These are phyloP conservation scores for Lodderomyces margitis DNA, from an alignment of 1,139 yeast species.

Conservation along the genomic window DNA sequence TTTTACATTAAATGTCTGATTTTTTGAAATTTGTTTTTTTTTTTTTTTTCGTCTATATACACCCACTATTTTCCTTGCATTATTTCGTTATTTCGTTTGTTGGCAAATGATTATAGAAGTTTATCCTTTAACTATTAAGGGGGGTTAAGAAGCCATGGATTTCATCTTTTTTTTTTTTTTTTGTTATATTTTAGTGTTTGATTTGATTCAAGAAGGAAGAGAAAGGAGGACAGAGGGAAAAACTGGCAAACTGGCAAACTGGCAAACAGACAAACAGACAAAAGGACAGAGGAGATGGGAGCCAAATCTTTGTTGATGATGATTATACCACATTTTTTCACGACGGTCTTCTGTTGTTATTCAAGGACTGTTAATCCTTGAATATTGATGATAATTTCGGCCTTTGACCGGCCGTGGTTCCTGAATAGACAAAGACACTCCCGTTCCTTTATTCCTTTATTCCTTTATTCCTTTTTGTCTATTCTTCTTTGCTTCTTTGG, in stretches of 20 bases:
- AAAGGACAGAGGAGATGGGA: no score
- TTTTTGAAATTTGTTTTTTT: no score
- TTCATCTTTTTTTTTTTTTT: no score
- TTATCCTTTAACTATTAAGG: conserved; percentile 8
- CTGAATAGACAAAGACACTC: conserved; percentile 44
- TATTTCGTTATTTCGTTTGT: no score
- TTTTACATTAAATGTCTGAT: conserved; percentile 62
- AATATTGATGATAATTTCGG: conserved; percentile 84
- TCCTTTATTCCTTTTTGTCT: no score
- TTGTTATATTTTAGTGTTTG: conserved; percentile 2
- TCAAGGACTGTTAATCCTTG: conserved; percentile 68
- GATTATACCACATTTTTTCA: conserved; percentile 82
- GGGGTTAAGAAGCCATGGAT: conserved; percentile 5
- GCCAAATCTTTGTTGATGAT: conserved; percentile 93
- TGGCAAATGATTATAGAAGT: conserved; percentile 10
- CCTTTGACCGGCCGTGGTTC: conserved; percentile 99
- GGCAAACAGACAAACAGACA: no score
- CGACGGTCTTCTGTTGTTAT: conserved; percentile 98
- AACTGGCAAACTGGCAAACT: no score
- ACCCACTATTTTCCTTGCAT: no score
- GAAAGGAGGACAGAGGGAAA: not conserved
- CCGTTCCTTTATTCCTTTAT: no score
- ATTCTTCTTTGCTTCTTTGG: no score
- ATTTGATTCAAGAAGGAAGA: not conserved
- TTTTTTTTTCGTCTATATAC: no score